Evolutionary conservation across 148 eudicot genomes (phyloP).

Genomic region (Spergularia marina): DNA sequence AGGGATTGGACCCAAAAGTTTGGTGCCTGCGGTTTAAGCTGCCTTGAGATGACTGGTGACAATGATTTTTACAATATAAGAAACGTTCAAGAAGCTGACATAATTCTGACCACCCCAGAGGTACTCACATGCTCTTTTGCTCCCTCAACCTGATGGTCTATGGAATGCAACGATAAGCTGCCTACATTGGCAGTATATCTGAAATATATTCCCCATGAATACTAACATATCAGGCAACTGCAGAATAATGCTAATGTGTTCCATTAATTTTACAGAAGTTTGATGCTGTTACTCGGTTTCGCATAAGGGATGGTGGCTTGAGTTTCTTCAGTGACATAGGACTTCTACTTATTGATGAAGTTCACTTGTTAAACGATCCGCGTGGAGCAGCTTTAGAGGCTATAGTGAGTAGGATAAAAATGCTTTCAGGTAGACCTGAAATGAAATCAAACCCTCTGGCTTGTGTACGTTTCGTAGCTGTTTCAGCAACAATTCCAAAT

Average conservation of each 20-base stretch:
- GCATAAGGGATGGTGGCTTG: slow-evolving; percentile 84
- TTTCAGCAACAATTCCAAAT: slow-evolving; percentile 98
- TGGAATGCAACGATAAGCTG: too few species aligned
- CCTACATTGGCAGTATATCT: too few species aligned
- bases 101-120: slow-evolving; percentile 96
- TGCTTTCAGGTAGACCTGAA: slow-evolving; percentile 77
- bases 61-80: slow-evolving; percentile 65
- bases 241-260: slow-evolving; percentile 14
- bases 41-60: slow-evolving; percentile 96
- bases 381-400: slow-evolving; percentile 99
- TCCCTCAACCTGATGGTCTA: neutral
- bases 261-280: slow-evolving; percentile 62
- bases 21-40: slow-evolving; percentile 64
- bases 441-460: slow-evolving; percentile 73
- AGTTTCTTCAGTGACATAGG: slow-evolving; percentile 96
- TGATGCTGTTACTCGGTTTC: slow-evolving; percentile 95
- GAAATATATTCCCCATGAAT: neutral
- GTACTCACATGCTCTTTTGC: slow-evolving; percentile 29
- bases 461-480: slow-evolving; percentile 76
- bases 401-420: slow-evolving; percentile 90
- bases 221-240: slow-evolving; percentile 11
- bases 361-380: slow-evolving; percentile 91
- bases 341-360: slow-evolving; percentile 94
- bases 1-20: slow-evolving; percentile 84
- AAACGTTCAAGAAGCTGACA: slow-evolving; percentile 87